Evolutionary conservation across 78 protist species (phyloP), one percentile per base, ranked within the genome.

Genomic region (Mantamonas sphyraenae): DNA sequence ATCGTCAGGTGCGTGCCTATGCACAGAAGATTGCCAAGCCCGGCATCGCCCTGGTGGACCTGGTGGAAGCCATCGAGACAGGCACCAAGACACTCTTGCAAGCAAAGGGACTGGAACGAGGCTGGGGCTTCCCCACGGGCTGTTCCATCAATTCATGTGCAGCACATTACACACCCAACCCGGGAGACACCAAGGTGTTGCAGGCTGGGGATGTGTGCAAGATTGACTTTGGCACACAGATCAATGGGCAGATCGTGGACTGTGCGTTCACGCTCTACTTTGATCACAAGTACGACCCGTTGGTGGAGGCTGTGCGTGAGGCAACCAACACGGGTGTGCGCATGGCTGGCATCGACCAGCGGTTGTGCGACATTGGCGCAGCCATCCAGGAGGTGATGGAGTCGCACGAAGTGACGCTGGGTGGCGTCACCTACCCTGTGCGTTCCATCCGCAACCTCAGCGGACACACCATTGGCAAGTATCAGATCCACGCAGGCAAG

Each of bases 141-240:
- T 87, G 92, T 74, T 90, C 96, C 17, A 28, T 97, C 68, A 95
- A 97, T 77, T 66, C 87, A 68, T 70, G 66, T 26, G 99, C 99
- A 0, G 99, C 99, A 28, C 99, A 97, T 79, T 95, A 45, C 53
- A 95, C 98, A 34, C 99, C 99, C 47, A 95, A 95, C 71, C n/a
- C 91, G 0, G 99, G 97, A 19, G 98, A 97, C 81, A 87, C 84
- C 71, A 92, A 95, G 2, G 92, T 94, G 24, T 81, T 97, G 68
- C 68, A 79, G 68, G 33, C 90, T 57, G 92, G 77, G 62, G 98
- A 94, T 71, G 96, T 97, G 33, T 42, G 88, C 73, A 97, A 97
- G 87, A 68, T 97, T 37, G 99, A 97, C 71, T 93, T 97, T 65
- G 99, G 99, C 24, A 89, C 93, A 8, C 99, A 96, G 61, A 71